These are phyloP conservation scores for Croton setiger DNA, from an alignment of 441 rosid genomes.

Conservation along the genomic window DNA sequence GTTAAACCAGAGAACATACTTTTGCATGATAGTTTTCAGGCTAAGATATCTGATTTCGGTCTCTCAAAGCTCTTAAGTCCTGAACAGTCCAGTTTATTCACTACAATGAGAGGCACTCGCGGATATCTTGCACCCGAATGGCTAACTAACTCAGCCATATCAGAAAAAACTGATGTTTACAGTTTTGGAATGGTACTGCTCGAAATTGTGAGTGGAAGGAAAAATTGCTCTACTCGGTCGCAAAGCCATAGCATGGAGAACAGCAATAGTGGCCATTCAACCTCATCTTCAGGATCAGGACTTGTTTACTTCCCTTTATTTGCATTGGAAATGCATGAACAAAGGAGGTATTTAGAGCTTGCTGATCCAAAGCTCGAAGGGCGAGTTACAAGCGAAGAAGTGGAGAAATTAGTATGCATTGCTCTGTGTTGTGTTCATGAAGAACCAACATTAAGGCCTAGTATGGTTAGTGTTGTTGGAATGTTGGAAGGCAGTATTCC, in stretches of 20 bases:
- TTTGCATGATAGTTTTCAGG: conserved; percentile 65
- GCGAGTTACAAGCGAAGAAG: conserved; percentile 60
- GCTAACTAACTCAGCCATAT: conserved; percentile 76
- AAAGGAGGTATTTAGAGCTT: conserved; percentile 64
- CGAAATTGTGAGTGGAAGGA: conserved; percentile 88
- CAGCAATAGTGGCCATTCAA: conserved; percentile 36
- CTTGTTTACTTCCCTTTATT: conserved; percentile 65
- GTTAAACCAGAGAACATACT: conserved; percentile 93
- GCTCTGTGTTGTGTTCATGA: conserved; percentile 82
- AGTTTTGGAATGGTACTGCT: conserved; percentile 94
- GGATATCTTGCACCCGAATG: conserved; percentile 98
- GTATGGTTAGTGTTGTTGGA: conserved; percentile 66
- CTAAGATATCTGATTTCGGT: conserved; percentile 89
- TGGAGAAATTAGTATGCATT: conserved; percentile 51
- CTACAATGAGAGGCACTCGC: conserved; percentile 96
- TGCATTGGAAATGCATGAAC: conserved; percentile 93
- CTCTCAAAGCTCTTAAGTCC: conserved; percentile 79
- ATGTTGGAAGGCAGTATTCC: conserved; percentile 75
- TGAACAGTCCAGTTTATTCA: conserved; percentile 85
- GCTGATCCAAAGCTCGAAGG: conserved; percentile 75
- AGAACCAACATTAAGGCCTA: conserved; percentile 64
- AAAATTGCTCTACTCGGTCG: conserved; percentile 57
- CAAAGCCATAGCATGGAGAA: conserved; percentile 50
- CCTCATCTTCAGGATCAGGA: conserved; percentile 43
- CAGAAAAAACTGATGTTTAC: conserved; percentile 87